Evolutionary conservation across 129 eudicot genomes (phyloP), one percentile per base, ranked within the genome.

Genomic region (Glebionis coronaria): DNA sequence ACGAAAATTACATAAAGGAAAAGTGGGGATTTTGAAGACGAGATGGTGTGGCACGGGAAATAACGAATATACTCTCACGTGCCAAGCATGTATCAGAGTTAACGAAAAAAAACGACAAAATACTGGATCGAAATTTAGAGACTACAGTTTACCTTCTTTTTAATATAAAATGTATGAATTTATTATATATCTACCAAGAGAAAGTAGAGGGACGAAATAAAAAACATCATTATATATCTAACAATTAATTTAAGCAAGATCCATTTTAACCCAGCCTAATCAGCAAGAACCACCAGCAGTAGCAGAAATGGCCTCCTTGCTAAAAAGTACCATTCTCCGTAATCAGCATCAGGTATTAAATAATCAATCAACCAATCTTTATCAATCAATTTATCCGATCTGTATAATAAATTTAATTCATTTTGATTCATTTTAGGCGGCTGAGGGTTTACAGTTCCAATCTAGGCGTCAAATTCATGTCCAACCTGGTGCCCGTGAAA

Each of bases 401-500:
- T 40, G 9, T 67, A 9, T 47, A 16, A 35, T 31, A 0, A 35
- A 2, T 53, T 7, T 55, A 3, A 23, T 53, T 27, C 69, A 28
- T 63, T 31, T 55, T 16, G 15, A 56, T 14, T 0, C 45, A 25
- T 52, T 57, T 56, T 40, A 85, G 96, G 80, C 62, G 46, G 67
- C 68, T 13, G 80, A 76, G 61, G 83, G 72, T 77, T 82, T 80
- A 50, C 62, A 64, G 4, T 14, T 73, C 16, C 83, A 53, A 69
- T 75, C 83, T 21, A 69, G 82, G 56, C 95, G 98, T 20, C 85
- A 83, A 49, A 50, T 83, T 58, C 96, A 85, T 72, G 81, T 82
- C 59, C 84, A 80, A 61, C 81, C 87, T 19, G 98, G 98, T n/a
- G 78, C 84, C 61, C 96, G 98, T 72, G 98, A 92, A 89, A 88